phyloP scores from a whole-genome alignment of 1,284 basidiomycete species.

The Anthracocystis panici-leucophaei region DNA sequence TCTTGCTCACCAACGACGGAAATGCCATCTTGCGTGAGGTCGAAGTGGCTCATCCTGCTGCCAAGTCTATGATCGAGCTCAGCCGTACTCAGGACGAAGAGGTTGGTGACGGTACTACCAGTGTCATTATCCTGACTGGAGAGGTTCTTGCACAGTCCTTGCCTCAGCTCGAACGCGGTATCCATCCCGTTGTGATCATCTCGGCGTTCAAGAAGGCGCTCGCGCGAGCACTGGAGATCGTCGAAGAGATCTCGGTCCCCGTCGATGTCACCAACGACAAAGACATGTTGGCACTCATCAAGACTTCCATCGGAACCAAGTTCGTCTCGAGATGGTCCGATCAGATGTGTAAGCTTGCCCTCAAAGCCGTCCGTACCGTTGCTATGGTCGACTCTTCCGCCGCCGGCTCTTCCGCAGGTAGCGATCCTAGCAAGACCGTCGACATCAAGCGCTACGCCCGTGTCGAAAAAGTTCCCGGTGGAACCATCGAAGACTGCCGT shows the following conservation, averaged over 20 bases:
- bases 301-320: conserved; percentile 99
- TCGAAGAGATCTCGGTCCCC: conserved; percentile 86
- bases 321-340: conserved; percentile 96
- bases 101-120: conserved; percentile 96
- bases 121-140: conserved; percentile 97
- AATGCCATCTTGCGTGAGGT: conserved; percentile 98
- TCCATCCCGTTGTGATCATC: conserved; percentile 99
- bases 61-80: conserved; percentile 99
- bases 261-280: conserved; percentile 88
- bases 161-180: conserved; percentile 90
- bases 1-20: conserved; percentile 87
- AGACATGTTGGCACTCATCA: conserved; percentile 96
- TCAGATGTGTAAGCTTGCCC: conserved; percentile 94
- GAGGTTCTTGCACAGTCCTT: conserved; percentile 97
- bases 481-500: conserved; percentile 91
- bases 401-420: conserved; percentile 24
- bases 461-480: conserved; percentile 96
- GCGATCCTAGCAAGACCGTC: conserved; percentile 74
- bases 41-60: conserved; percentile 96
- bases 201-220: conserved; percentile 96
- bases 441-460: conserved; percentile 98
- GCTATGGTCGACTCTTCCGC: conserved; percentile 71
- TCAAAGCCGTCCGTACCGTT: conserved; percentile 90
- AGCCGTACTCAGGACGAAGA: conserved; percentile 98
- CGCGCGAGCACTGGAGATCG: conserved; percentile 87